A percentile compares a stretch with the other conserved stretches of the same genome.
phyloP scores from a whole-genome alignment of 1,139 yeast genomes.

The Debaryomyces nepalensis region DNA sequence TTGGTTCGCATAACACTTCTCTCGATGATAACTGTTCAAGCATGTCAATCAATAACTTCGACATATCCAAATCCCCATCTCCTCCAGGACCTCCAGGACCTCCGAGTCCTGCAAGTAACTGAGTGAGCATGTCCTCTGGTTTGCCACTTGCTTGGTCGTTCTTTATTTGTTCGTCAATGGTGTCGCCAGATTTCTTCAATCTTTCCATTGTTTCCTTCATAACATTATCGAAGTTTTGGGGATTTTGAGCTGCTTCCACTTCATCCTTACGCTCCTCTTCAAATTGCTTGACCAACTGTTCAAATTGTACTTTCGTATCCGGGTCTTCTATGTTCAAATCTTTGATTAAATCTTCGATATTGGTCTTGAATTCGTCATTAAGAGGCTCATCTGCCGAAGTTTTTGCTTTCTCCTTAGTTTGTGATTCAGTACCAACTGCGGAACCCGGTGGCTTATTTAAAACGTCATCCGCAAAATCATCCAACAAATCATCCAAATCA shows the following conservation, averaged over 20 bases:
- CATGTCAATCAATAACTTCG: conserved; percentile 74
- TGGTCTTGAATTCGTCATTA: conserved; percentile 51
- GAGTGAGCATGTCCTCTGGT: conserved; percentile 67
- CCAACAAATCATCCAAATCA: conserved; percentile 75
- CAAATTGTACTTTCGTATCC: conserved; percentile 61
- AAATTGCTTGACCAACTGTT: conserved; percentile 52
- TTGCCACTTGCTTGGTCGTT: conserved; percentile 48
- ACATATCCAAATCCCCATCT: conserved; percentile 57
- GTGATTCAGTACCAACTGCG: conserved; percentile 18
- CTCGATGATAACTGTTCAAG: conserved; percentile 84
- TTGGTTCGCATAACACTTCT: conserved; percentile 85
- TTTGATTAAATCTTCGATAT: conserved; percentile 59
- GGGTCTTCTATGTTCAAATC: conserved; percentile 64
- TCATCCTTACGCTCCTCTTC: conserved; percentile 40
- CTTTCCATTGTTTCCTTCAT: conserved; percentile 83
- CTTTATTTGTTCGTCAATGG: conserved; percentile 64
- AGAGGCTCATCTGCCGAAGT: conserved; percentile 29
- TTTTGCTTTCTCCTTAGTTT: conserved; percentile 24
- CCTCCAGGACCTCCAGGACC: conserved; percentile 46
- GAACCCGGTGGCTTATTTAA: conserved; percentile 67
- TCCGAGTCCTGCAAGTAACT: conserved; percentile 53
- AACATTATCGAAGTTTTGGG: conserved; percentile 68
- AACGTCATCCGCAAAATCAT: conserved; percentile 78
- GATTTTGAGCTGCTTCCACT: conserved; percentile 37
- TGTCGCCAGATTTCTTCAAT: conserved; percentile 68